Base-by-base conservation (phyloP, 352 stramenopile genomes). In the Pythium graminicola region DNA sequence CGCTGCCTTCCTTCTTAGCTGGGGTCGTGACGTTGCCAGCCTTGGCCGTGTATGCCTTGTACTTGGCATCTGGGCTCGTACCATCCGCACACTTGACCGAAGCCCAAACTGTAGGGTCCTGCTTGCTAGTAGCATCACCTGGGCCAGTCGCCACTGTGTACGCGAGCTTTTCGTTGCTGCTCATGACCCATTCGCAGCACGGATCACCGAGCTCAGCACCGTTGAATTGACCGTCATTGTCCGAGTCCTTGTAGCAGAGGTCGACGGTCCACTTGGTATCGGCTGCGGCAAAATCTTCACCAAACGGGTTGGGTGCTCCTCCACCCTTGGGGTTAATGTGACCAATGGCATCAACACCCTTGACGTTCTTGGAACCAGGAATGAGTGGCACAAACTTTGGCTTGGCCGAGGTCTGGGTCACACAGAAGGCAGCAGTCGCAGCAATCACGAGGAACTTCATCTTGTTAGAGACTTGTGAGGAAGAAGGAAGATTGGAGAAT, bases 141-240 rank as follows among this genome's bases (percentile, higher is more conserved):
- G 54, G 60, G 8, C 44, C 35, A 11, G 63, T 64, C 27, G 58
- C 58, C 16, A 40, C 65, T 17, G 33, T 54, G 49, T 61, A 70
- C 22, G 28, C 13, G 24, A 59, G 32, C 41, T 59, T 59, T 29
- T 62, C 53, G 11, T 65, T 68, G 5, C 19, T 26, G 23, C 49
- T 49, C 2, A 59, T 17, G 2, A 43, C 31, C 59, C 59, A 68
- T 19, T 59, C 48, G 50, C 76, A 86, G 58, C 67, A 65, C 28
- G 73, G 75, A 65, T 86, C 76, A n/a, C 74, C 76, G 11, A 87
- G 67, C 39, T 87, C 76, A 31, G 73, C 47, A 24, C 76, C 74
- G 58, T 87, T 87, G 31, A 58, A 81, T 20, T 67, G 65, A 50
- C 58, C 58, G 31, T 65, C 58, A n/a, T 33, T 26, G 32, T 65